These are phyloP conservation scores for Aspergillus melleus DNA, from an alignment of 2,329 filamentous ascomycete species.

Conservation along the genomic window DNA sequence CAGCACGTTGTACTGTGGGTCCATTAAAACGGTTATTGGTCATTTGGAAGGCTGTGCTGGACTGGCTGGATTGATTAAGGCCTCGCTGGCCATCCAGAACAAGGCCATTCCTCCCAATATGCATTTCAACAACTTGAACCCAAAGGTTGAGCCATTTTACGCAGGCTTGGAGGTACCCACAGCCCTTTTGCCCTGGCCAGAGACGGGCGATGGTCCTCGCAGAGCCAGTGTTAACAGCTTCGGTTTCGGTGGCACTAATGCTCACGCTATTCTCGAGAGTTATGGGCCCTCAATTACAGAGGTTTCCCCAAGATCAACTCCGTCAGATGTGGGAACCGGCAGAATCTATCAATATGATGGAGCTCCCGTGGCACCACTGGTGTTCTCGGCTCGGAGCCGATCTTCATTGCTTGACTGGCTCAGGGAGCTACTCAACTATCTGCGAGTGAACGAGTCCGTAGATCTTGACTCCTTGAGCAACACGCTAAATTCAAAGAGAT, in stretches of 20 bases:
- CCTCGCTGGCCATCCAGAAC: slow-evolving; percentile 39
- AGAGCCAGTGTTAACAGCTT: slow-evolving; percentile 47
- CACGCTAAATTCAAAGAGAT: neutral
- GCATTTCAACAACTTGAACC: slow-evolving; percentile 23
- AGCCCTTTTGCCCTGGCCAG: slow-evolving; percentile 19
- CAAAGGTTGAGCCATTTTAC: slow-evolving; percentile 16
- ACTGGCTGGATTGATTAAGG: slow-evolving; percentile 29
- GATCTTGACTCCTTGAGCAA: neutral
- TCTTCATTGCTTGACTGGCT: neutral
- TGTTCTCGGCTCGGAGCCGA: neutral
- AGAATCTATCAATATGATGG: neutral
- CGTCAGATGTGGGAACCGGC: too few species aligned
- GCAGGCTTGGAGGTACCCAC: slow-evolving; percentile 18
- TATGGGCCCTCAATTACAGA: neutral
- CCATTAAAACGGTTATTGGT: slow-evolving; percentile 23
- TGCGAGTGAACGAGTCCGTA: neutral
- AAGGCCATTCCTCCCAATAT: slow-evolving; percentile 25
- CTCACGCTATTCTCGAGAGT: slow-evolving; percentile 37
- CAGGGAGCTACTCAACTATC: neutral
- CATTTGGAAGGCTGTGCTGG: slow-evolving; percentile 28
- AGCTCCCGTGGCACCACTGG: neutral
- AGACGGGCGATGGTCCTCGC: slow-evolving; percentile 16
- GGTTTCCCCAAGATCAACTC: too few species aligned
- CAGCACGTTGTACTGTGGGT: slow-evolving; percentile 14
- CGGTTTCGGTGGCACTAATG: slow-evolving; percentile 36